Evolutionary conservation across 208 protist genomes (phyloP), one percentile per base, ranked within the genome.

Genomic region (Angomonas desouzai): DNA sequence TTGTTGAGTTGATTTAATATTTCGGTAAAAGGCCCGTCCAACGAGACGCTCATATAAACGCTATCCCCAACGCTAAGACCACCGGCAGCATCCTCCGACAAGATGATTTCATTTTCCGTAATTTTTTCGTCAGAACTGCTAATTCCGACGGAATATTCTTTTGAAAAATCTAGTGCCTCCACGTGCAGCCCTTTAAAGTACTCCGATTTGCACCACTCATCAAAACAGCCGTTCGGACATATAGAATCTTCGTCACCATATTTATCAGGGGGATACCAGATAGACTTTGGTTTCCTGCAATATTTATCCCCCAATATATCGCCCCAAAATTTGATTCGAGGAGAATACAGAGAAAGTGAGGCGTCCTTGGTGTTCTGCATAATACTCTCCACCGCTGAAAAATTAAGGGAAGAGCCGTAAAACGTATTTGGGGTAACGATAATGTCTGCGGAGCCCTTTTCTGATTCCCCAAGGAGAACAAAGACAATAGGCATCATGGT

Each of bases 401-500:
- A 83, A 60, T 87, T 87, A 28, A 88, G 70, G 0, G 79, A 27
- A 13, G 10, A 27, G 3, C 45, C 45, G 20, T 51, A 51, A 28
- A 74, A 23, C 16, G 68, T 76, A 11, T 81, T 83, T 30, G 86
- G 56, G 2, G 13, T 49, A 25, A 93, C 33, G 3, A 66, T 23
- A 22, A 94, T 30, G 62, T 94, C 88, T 4, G 75, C 62, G 23
- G 78, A 25, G 4, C 81, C 84, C 6, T 66, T 45, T 2, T 59
- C 49, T 11, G 51, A 30, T 56, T 94, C 80, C 0, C 68, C 83
- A 13, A 94, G 72, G 0, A 75, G 65, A 34, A 94, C 59, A 62
- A 91, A 88, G 1, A 94, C 66, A 43, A 85, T 57, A 1, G 84
- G 74, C 9, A 94, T 53, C 48, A 77, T 85, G 36, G 74, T 77